Evolutionary conservation across 768 basidiomycete genomes (phyloP).

Genomic region (Leccinum truebloodii): DNA sequence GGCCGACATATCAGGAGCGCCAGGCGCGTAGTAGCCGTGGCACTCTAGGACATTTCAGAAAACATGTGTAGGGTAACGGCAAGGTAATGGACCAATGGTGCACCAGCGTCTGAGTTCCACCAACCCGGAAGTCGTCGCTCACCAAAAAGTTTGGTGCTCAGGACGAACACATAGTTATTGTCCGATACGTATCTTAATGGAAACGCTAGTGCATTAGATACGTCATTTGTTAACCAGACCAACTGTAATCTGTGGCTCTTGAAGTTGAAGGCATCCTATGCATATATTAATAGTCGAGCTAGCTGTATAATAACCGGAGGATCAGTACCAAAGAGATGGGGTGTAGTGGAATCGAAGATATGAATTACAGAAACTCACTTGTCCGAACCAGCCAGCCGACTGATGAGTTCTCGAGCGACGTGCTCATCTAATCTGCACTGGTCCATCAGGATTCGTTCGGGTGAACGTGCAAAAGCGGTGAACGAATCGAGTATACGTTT

Average conservation of each 20-base stretch:
- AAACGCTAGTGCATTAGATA: not conserved
- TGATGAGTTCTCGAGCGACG: conserved; percentile 21
- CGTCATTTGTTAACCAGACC: not conserved
- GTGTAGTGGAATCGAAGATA: not conserved
- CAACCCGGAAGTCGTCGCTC: not conserved
- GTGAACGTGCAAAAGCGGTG: conserved; percentile 12
- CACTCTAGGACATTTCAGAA: not conserved
- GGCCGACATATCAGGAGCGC: not conserved
- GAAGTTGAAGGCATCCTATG: not conserved
- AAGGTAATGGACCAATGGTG: not conserved
- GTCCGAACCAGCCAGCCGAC: conserved; percentile 11
- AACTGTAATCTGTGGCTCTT: not conserved
- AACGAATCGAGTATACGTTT: conserved; percentile 7
- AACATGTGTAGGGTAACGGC: not conserved
- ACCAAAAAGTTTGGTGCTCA: not conserved
- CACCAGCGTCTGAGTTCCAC: not conserved
- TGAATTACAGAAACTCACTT: not conserved
- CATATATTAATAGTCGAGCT: not conserved
- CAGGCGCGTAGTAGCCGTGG: not conserved
- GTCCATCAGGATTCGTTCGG: conserved; percentile 15
- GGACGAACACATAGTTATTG: not conserved
- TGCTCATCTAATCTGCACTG: conserved; percentile 24
- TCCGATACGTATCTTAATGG: not conserved
- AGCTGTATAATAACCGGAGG: not conserved
- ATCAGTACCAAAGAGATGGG: not conserved